phyloP scores from a whole-genome alignment of 352 stramenopile species.

The Pythium phragmitis region DNA sequence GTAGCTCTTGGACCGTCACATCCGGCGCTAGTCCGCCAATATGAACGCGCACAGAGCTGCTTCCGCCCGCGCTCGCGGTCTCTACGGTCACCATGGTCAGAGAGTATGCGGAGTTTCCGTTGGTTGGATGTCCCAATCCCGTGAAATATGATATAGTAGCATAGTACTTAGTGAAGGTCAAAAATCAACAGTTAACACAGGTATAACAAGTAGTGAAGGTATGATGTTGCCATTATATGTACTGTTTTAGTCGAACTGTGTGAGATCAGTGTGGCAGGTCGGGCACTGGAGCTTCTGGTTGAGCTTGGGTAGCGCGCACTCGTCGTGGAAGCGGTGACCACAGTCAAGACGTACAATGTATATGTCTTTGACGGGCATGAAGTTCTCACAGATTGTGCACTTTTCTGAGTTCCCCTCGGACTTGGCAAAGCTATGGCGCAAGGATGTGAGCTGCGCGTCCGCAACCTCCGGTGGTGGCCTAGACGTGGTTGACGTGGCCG shows the following conservation, averaged over 20 bases:
- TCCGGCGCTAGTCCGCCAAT: conserved; percentile 58
- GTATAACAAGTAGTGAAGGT: background rate
- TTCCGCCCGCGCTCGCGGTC: conserved; percentile 3
- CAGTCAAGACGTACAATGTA: conserved; percentile 51
- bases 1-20: conserved; percentile 46
- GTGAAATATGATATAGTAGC: background rate
- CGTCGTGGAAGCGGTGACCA: conserved; percentile 69
- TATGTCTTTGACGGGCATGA: conserved; percentile 16
- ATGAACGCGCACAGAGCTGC: conserved; percentile 47
- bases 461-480: background rate
- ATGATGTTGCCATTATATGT: background rate
- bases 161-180: conserved; percentile 5
- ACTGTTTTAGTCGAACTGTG: conserved; percentile 9
- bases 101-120: background rate
- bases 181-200: no score
- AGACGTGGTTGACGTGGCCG: background rate
- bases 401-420: background rate
- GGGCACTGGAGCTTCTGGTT: conserved; percentile 57
- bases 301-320: conserved; percentile 58
- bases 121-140: conserved; percentile 20
- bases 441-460: background rate
- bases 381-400: conserved; percentile 16
- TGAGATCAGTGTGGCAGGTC: conserved; percentile 34
- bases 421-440: conserved; percentile 1
- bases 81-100: background rate